A percentile compares a stretch with the other conserved stretches of the same genome.
These are phyloP conservation scores for Microsporum ferrugineum DNA, from an alignment of 2,329 filamentous ascomycete species.

Conservation along the genomic window DNA sequence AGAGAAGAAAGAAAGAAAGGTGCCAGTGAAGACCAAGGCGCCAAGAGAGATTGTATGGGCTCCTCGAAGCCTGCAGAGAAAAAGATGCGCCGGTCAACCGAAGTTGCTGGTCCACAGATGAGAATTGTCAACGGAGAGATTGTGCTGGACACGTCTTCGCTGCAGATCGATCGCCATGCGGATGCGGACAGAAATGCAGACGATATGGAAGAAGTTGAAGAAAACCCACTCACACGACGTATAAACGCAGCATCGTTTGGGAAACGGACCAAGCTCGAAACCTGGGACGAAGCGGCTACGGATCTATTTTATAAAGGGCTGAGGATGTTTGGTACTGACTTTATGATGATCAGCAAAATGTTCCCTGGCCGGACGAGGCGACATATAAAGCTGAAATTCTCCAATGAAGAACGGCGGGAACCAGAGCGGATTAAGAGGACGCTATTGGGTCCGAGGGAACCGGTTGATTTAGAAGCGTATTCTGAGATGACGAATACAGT, in stretches of 20 bases:
- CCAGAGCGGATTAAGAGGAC: conserved; percentile 43
- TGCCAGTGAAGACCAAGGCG: conserved; percentile 2
- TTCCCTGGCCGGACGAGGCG: conserved; percentile 48
- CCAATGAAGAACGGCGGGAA: conserved; percentile 48
- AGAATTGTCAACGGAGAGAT: conserved; percentile 49
- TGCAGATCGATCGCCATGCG: conserved; percentile 46
- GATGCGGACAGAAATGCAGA: conserved; percentile 40
- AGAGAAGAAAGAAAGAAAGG: conserved; percentile 23
- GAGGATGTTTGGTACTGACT: conserved; percentile 54
- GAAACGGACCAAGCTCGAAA: conserved; percentile 41
- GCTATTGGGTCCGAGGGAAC: conserved; percentile 36
- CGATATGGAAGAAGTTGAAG: conserved; percentile 35
- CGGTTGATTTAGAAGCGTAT: conserved; percentile 35
- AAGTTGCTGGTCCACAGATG: conserved; percentile 36
- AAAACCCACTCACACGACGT: conserved; percentile 37
- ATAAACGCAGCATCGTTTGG: conserved; percentile 38
- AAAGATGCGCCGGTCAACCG: background rate
- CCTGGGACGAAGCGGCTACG: conserved; percentile 48
- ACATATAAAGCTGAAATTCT: conserved; percentile 55
- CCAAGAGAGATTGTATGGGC: background rate
- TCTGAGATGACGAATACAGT: conserved; percentile 37
- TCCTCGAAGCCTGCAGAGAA: background rate
- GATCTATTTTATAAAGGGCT: conserved; percentile 53
- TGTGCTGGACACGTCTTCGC: conserved; percentile 41
- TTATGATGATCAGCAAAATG: conserved; percentile 52